A percentile compares a stretch with the other conserved stretches of the same genome.
phyloP scores from a whole-genome alignment of 2,329 filamentous ascomycete species.

The Aspergillus sp. region DNA sequence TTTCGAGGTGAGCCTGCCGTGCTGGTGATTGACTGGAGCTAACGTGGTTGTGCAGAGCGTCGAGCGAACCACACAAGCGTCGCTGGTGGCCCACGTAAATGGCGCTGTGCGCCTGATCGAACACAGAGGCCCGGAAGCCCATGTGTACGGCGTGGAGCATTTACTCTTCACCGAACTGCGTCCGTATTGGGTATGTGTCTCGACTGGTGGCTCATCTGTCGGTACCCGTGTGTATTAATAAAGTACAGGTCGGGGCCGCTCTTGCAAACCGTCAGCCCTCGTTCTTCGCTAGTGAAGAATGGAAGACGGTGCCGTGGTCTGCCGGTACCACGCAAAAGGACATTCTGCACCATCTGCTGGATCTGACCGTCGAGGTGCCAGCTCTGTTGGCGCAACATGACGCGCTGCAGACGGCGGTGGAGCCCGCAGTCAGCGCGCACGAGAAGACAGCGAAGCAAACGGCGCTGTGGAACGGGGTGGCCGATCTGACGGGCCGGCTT shows the following conservation, averaged over 20 bases:
- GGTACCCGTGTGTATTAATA: slow-evolving; percentile 1
- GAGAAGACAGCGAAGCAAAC: slow-evolving; percentile 33
- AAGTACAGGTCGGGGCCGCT: slow-evolving; percentile 27
- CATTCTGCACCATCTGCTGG: slow-evolving; percentile 36
- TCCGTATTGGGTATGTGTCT: slow-evolving; percentile 36
- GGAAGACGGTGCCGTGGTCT: slow-evolving; percentile 42
- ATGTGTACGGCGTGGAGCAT: slow-evolving; percentile 41
- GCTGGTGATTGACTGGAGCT: not conserved
- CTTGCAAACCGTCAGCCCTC: slow-evolving; percentile 31
- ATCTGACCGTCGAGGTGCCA: slow-evolving; percentile 36
- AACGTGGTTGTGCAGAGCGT: slow-evolving; percentile 27
- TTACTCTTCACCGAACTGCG: slow-evolving; percentile 38
- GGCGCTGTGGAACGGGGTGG: slow-evolving; percentile 34
- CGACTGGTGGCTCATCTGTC: not conserved
- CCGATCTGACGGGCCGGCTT: slow-evolving; percentile 31
- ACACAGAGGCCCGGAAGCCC: slow-evolving; percentile 39
- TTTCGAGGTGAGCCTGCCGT: slow-evolving; percentile 28
- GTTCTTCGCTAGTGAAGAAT: slow-evolving; percentile 36
- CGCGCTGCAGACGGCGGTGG: slow-evolving; percentile 23
- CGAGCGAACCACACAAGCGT: slow-evolving; percentile 34
- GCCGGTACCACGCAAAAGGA: slow-evolving; percentile 36
- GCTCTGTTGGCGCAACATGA: slow-evolving; percentile 32
- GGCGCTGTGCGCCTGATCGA: slow-evolving; percentile 38
- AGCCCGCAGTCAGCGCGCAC: slow-evolving; percentile 23
- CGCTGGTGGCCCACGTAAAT: slow-evolving; percentile 32